Percentiles rank a stretch among this genome's conserved stretches.
Evolutionary conservation across 2,329 filamentous ascomycete genomes (phyloP).

Genomic region (Akanthomyces uredinophilus): DNA sequence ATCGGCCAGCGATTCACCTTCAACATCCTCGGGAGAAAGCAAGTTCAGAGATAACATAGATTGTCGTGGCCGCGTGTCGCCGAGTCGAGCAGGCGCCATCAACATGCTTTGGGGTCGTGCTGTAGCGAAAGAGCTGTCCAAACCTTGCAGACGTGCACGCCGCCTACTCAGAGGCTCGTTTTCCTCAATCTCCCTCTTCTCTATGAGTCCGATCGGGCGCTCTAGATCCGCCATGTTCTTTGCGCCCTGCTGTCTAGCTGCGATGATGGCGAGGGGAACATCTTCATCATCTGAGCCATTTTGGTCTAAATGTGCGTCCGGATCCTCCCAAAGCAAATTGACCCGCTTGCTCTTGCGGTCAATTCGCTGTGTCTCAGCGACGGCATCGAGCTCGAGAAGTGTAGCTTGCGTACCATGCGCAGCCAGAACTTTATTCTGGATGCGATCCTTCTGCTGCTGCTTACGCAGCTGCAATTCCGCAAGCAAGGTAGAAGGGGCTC

Average conservation of each 20-base stretch:
- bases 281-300: constrained; percentile 67
- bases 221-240: constrained; percentile 51
- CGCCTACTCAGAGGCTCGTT: constrained; percentile 81
- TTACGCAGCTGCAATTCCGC: constrained; percentile 91
- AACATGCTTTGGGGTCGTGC: constrained; percentile 42
- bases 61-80: constrained; percentile 12
- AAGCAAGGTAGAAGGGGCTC: constrained; percentile 80
- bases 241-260: constrained; percentile 51
- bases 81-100: constrained; percentile 21
- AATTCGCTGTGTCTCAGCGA: constrained; percentile 77
- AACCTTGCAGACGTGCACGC: constrained; percentile 67
- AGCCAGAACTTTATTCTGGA: constrained; percentile 51
- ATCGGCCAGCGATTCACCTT: constrained; percentile 61
- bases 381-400: constrained; percentile 81
- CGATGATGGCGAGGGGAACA: constrained; percentile 78
- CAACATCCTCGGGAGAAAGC: constrained; percentile 52
- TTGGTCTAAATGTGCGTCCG: constrained; percentile 39
- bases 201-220: constrained; percentile 68
- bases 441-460: constrained; percentile 77
- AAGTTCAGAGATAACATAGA: constrained; percentile 29
- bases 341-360: constrained; percentile 70
- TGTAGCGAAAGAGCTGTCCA: constrained; percentile 40
- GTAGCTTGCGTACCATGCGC: constrained; percentile 79
- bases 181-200: constrained; percentile 81
- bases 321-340: constrained; percentile 86